A percentile compares a stretch with the other conserved stretches of the same genome.
Conservation (phyloP, 768 basidiomycete genomes). For the Xerocomus brunneocitrinus region DNA sequence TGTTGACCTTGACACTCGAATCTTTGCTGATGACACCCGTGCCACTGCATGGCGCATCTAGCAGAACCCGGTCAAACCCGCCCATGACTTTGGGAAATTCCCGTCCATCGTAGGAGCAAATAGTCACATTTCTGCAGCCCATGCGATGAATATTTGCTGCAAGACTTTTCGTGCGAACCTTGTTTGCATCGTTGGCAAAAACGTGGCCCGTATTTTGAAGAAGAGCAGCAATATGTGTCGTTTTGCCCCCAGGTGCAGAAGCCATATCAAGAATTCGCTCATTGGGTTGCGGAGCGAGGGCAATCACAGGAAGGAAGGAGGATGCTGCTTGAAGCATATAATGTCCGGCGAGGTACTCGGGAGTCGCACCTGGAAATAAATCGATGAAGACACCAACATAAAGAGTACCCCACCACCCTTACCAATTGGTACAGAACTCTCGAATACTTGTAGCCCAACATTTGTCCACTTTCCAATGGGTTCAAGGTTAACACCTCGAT, state of each 20-base stretch:
- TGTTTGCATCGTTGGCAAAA: slow-evolving; percentile 96
- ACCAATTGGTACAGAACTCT: slow-evolving; percentile 93
- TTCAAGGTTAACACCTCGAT: slow-evolving; percentile 94
- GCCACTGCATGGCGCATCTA: slow-evolving; percentile 97
- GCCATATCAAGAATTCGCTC: slow-evolving; percentile 98
- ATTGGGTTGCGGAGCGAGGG: slow-evolving; percentile 85
- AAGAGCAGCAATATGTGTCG: slow-evolving; percentile 95
- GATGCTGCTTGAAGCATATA: slow-evolving; percentile 99
- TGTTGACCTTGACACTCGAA: slow-evolving; percentile 95
- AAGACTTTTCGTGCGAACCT: slow-evolving; percentile 90
- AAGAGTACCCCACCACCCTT: slow-evolving; percentile 6
- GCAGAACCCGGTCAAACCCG: slow-evolving; percentile 93
- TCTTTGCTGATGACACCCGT: slow-evolving; percentile 99
- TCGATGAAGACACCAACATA: background rate
- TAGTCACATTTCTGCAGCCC: slow-evolving; percentile 96
- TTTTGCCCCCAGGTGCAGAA: slow-evolving; percentile 96
- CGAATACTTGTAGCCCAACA: slow-evolving; percentile 97
- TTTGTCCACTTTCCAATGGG: slow-evolving; percentile 99
- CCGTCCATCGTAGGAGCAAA: slow-evolving; percentile 95
- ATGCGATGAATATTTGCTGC: slow-evolving; percentile 95
- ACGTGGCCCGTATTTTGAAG: slow-evolving; percentile 97
- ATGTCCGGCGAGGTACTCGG: slow-evolving; percentile 97
- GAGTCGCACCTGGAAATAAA: slow-evolving; percentile 69
- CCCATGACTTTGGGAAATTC: slow-evolving; percentile 99
- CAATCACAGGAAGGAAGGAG: slow-evolving; percentile 98